Evolutionary conservation across 805 yeast genomes (phyloP).

Genomic region (Saccharomycopsis fibuligera): DNA sequence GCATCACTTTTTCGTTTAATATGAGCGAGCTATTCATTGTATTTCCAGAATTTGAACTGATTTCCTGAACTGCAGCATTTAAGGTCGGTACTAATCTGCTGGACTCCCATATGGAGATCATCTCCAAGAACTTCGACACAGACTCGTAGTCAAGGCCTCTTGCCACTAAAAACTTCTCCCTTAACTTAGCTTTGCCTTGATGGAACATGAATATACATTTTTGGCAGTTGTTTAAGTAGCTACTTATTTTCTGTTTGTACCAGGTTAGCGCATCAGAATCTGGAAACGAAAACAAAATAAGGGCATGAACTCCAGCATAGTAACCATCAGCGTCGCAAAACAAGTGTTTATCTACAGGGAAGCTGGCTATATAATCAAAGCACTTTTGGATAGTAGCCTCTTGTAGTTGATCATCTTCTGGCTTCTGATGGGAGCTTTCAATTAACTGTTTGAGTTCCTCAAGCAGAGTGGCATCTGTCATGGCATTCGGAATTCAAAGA

Average conservation of each 20-base stretch:
- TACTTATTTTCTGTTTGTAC: constrained; percentile 35
- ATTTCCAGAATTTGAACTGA: not conserved
- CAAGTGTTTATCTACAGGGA: constrained; percentile 36
- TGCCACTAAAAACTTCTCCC: constrained; percentile 44
- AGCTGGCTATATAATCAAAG: constrained; percentile 30
- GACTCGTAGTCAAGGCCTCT: constrained; percentile 44
- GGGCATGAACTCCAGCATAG: constrained; percentile 45
- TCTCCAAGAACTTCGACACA: constrained; percentile 30
- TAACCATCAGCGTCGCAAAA: constrained; percentile 49
- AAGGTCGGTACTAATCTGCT: constrained; percentile 23
- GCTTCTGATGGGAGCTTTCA: constrained; percentile 29
- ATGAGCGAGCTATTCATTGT: not conserved
- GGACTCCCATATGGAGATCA: constrained; percentile 32
- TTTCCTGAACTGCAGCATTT: constrained; percentile 14
- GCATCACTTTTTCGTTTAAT: constrained; percentile 5
- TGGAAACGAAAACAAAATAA: constrained; percentile 57
- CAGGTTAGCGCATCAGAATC: constrained; percentile 40
- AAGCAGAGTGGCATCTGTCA: not conserved
- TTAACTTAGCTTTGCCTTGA: constrained; percentile 43
- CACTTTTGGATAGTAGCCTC: constrained; percentile 35
- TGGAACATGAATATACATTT: constrained; percentile 51
- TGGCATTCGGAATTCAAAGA: too few species aligned
- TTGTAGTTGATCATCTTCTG: constrained; percentile 31
- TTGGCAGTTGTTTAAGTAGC: constrained; percentile 42
- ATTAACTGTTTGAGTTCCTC: constrained; percentile 23